Evolutionary conservation across 805 yeast genomes (phyloP).

Genomic region (Wickerhamiella australiensis): DNA sequence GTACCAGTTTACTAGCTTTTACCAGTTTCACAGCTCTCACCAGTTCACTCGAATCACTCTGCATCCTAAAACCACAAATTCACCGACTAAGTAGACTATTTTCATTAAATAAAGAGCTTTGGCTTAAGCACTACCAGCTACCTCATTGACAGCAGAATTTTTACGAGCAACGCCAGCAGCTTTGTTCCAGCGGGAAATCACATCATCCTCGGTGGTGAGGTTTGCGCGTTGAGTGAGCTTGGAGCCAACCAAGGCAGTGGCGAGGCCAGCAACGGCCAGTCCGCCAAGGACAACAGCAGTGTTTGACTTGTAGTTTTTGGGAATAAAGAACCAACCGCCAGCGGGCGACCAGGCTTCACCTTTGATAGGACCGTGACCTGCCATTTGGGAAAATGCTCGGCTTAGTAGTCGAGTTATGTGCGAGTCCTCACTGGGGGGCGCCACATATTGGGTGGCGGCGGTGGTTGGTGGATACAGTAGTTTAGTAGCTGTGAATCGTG

Average conservation of each 20-base stretch:
- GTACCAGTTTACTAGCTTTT: too few relatives aligned
- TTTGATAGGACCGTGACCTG: conserved; percentile 23
- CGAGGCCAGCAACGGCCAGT: conserved; percentile 28
- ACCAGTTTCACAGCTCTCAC: too few relatives aligned
- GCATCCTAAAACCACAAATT: neutral
- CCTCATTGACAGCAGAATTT: conserved; percentile 22
- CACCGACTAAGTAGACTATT: neutral
- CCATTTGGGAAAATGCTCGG: conserved; percentile 15
- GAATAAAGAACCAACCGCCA: conserved; percentile 48
- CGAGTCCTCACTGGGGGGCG: neutral
- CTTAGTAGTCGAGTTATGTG: neutral
- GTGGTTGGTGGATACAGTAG: too few relatives aligned
- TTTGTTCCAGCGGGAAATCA: conserved; percentile 36
- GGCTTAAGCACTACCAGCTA: conserved; percentile 16
- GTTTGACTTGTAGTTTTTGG: conserved; percentile 39
- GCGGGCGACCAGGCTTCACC: conserved; percentile 34
- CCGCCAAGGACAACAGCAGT: conserved; percentile 34
- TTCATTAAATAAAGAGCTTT: neutral
- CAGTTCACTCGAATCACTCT: too few relatives aligned
- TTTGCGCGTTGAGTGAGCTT: conserved; percentile 29
- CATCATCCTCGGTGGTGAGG: conserved; percentile 31
- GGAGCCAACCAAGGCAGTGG: conserved; percentile 32
- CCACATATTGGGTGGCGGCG: neutral
- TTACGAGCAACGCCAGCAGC: conserved; percentile 34
- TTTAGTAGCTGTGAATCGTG: too few relatives aligned